Base-by-base conservation (phyloP, 352 stramenopile genomes). In the Globisporangium barbulae region DNA sequence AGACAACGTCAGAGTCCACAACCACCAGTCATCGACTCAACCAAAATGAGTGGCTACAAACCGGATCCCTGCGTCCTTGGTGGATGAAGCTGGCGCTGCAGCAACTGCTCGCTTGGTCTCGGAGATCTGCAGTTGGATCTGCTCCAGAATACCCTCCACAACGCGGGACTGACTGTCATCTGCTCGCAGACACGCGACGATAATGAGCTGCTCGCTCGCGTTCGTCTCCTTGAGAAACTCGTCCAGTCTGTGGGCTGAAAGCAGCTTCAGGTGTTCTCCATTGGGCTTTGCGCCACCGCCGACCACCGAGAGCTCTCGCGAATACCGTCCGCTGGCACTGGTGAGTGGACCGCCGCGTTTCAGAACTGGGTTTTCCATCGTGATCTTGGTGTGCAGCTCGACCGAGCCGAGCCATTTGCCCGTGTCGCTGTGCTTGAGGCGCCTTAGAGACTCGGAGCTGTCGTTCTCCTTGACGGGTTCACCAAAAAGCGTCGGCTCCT, bases 271-370 rank as follows among this genome's bases (percentile, higher is more conserved):
- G 7, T 65, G 78, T 44, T 74, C 72, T 13, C 72, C 71, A 10
- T 61, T 73, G 25, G 73, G 44, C n/a, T 67, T 75, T 19, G 49
- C 50, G 12, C 58, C 71, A 37, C 65, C 64, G n/a, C 72, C 79
- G 9, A 67, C 15, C 48, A 95, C 78, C 4, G 74, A 69, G 12
- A 94, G 71, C 61, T 91, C 80, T 41, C 78, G 71, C 2, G 81
- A 85, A 58, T 96, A 96, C 9, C 87, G 73, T 21, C 87, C 87
- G 22, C 82, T 91, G n/a, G 85, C 83, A 61, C 81, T 87, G 1
- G 82, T 81, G 4, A 96, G 60, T 5, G 79, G 72, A 3, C 74
- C 79, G 1, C 68, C 77, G n/a, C 87, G 80, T 10, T 64, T 65
- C 4, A 96, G 56, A 50, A 81, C 73, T 3, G 87, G 87, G 61